Evolutionary conservation across 768 basidiomycete genomes (phyloP), one percentile per base, ranked within the genome.

Genomic region (Lyophyllum semitale): DNA sequence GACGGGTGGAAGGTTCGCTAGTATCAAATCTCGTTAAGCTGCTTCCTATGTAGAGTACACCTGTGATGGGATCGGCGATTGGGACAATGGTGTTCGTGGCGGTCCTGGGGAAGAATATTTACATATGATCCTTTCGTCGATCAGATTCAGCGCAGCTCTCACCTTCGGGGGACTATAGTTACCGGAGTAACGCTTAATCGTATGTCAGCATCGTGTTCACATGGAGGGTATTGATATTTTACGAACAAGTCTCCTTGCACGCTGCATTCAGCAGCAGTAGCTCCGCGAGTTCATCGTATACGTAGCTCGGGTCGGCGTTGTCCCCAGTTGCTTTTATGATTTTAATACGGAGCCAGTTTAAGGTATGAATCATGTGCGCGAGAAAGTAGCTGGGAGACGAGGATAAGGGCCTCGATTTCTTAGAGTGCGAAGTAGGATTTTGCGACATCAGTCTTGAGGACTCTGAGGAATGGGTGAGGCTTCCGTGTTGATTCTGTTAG

Each of bases 1-100:
- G 17, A 72, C 59, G 5, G 64, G 67, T 53, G 7, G 62, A 44
- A 1, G 75, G 55, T 26, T 65, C 63, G 0, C 55, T 48, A 23
- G 71, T 9, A 65, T 18, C n/a, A n/a, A n/a, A n/a, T n/a, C n/a
- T n/a, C n/a, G n/a, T n/a, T n/a, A n/a, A n/a, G n/a, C n/a, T n/a
- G n/a, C n/a, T n/a, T n/a, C n/a, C 67, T 42, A 37, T 62, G 3
- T 70, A 71, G 47, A 72, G 69, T 5, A 58, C 26, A 6, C 68
- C 65, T 15, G 51, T 64, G 37, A 73, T 59, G 0, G 74, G 72
- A 25, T 53, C 63, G 46, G 64, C 66, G 8, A 74, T 59, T 1
- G 74, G 70, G 25, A 75, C 59, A 7, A 72, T 49, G 15, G 48
- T 57, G 23, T 68, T 62, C 37, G 64, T 48, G 51, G 64, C 43